Conservation (phyloP, 306 rosid species). For the Parietaria judaica region DNA sequence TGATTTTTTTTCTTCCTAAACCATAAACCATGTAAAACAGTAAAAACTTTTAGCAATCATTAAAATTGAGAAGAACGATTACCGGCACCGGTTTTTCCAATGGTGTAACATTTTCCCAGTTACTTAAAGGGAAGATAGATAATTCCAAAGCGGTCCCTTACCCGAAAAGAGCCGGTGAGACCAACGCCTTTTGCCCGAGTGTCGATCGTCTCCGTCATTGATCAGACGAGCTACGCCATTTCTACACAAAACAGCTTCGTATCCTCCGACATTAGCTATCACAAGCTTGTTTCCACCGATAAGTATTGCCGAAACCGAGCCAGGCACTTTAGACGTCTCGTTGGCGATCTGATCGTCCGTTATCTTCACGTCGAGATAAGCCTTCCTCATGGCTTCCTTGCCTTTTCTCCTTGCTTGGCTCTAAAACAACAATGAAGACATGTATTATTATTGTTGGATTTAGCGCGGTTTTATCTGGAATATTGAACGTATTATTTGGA, state of each 20-base stretch:
- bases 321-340: slow-evolving; percentile 17
- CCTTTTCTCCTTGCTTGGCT: slow-evolving; percentile 40
- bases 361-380: slow-evolving; percentile 47
- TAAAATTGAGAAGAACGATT: too few species aligned
- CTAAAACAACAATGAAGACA: slow-evolving; percentile 11
- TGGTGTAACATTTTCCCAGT: too few species aligned
- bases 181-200: slow-evolving; percentile 40
- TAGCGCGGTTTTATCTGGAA: too few species aligned
- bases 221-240: slow-evolving; percentile 59
- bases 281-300: slow-evolving; percentile 68
- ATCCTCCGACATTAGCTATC: slow-evolving; percentile 60
- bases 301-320: slow-evolving; percentile 59
- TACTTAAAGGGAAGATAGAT: too few species aligned
- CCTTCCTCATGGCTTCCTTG: slow-evolving; percentile 57
- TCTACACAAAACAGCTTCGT: slow-evolving; percentile 65
- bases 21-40: too few species aligned
- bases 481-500: too few species aligned
- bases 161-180: slow-evolving; percentile 46
- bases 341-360: slow-evolving; percentile 30
- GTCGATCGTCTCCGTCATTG: slow-evolving; percentile 21
- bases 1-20: too few species aligned
- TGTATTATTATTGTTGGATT: too few species aligned
- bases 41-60: too few species aligned
- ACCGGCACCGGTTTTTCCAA: too few species aligned
- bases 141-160: slow-evolving; percentile 3